Evolutionary conservation across 257 asterid genomes (phyloP), one percentile per base, ranked within the genome.

Genomic region (Nicotiana tabacum): DNA sequence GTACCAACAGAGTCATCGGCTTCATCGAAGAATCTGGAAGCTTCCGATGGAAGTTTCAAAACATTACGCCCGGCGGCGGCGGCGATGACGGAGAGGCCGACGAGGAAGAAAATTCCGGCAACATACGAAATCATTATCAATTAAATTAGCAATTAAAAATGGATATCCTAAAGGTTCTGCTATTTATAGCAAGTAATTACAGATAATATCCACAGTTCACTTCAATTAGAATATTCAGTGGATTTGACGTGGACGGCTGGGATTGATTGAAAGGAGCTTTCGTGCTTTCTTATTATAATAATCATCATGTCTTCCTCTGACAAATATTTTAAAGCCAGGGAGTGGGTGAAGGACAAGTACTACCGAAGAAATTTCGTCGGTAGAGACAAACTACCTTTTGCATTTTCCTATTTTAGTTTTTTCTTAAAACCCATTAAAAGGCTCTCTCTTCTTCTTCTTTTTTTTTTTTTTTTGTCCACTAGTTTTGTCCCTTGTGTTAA

Each of bases 31-130:
- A 93, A 90, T n/a, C 87, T 88, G 66, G 88, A 84, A 76, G 84
- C 88, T 82, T 93, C 91, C n/a, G 97, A 89, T n/a, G 98, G 98
- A 67, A 94, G 90, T 85, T 84, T 90, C 77, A 94, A 70, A 81
- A 92, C 79, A 85, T 81, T 81, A 65, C 97, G 93, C 74, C 91
- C 87, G 30, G 89, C 87, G 18, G 85, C 92, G 84, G 90, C 78
- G 77, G 86, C 74, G 87, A 29, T 0, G 2, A 92, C 77, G 57
- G 94, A 87, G 87, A 93, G 77, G 5, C 85, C 83, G 18, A 92
- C 83, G 84, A 94, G 83, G 83, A 93, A 43, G 5, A 92, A 65
- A 24, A 89, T 88, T 57, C 80, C 80, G 80, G 64, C 80, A n/a
- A 16, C 80, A 29, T 76, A 7, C 11, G 3, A 27, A 90, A 82